Conservation (phyloP, 805 yeast genomes). For the Cyberlindnera saturnus region DNA sequence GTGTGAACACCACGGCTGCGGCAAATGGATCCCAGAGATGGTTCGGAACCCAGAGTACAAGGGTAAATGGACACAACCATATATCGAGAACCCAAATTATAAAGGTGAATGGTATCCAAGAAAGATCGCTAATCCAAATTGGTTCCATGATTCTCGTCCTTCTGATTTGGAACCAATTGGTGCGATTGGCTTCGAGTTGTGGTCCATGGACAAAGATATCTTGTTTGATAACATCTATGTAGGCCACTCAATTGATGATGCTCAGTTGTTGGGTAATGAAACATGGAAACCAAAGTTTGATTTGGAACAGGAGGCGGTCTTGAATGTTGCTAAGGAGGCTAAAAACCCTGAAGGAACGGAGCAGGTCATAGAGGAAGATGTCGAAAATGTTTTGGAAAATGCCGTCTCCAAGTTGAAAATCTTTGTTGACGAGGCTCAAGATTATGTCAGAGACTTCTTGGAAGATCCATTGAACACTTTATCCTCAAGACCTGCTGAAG, state of each 20-base stretch:
- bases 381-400: slow-evolving; percentile 10
- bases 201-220: slow-evolving; percentile 77
- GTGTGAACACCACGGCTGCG: slow-evolving; percentile 72
- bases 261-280: slow-evolving; percentile 73
- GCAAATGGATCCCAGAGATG: slow-evolving; percentile 67
- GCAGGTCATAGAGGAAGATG: slow-evolving; percentile 6
- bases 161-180: slow-evolving; percentile 62
- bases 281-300: slow-evolving; percentile 56
- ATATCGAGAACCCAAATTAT: slow-evolving; percentile 67
- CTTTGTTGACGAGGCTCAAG: slow-evolving; percentile 24
- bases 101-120: slow-evolving; percentile 76
- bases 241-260: slow-evolving; percentile 81
- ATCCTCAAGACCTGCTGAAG: slow-evolving; percentile 42
- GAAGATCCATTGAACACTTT: slow-evolving; percentile 41
- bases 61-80: slow-evolving; percentile 76
- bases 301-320: slow-evolving; percentile 37
- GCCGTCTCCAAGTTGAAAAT: slow-evolving; percentile 12
- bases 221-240: slow-evolving; percentile 79
- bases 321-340: slow-evolving; percentile 2
- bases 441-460: slow-evolving; percentile 33
- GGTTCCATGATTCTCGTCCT: slow-evolving; percentile 51
- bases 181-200: slow-evolving; percentile 81
- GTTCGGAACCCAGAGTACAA: slow-evolving; percentile 63
- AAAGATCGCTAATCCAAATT: slow-evolving; percentile 62
- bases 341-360: slow-evolving; percentile 1